phyloP scores from a whole-genome alignment of 1,139 yeast genomes.

The Saccharomyces hybrid region DNA sequence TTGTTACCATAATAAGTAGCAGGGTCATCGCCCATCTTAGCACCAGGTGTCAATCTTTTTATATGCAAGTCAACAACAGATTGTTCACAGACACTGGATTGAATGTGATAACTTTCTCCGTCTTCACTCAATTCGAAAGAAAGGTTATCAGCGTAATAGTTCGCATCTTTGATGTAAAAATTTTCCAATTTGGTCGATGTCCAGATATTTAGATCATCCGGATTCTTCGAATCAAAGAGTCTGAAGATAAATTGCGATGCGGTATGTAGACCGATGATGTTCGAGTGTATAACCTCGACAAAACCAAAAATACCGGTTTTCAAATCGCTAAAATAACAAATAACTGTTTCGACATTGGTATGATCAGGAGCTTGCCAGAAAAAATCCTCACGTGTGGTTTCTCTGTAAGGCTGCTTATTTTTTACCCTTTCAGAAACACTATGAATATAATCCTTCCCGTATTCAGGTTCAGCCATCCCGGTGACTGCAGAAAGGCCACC shows the following conservation, averaged over 20 bases:
- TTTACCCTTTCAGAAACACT: constrained; percentile 62
- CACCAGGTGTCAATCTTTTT: constrained; percentile 63
- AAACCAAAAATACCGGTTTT: constrained; percentile 67
- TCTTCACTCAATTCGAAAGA: constrained; percentile 56
- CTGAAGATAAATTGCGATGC: constrained; percentile 95
- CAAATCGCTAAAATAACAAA: constrained; percentile 71
- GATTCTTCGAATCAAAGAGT: constrained; percentile 42
- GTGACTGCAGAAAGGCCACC: constrained; percentile 87
- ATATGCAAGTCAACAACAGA: constrained; percentile 66
- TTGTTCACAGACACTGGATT: constrained; percentile 59
- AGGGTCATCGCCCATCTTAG: constrained; percentile 87
- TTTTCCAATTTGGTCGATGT: constrained; percentile 84
- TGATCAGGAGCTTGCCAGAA: constrained; percentile 65
- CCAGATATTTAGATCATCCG: constrained; percentile 46
- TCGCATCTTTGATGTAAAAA: constrained; percentile 66
- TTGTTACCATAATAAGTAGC: constrained; percentile 79
- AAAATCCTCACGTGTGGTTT: constrained; percentile 57
- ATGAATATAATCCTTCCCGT: constrained; percentile 85
- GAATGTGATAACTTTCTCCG: constrained; percentile 47
- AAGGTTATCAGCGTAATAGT: constrained; percentile 68
- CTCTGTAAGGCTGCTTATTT: constrained; percentile 46
- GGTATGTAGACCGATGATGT: constrained; percentile 78
- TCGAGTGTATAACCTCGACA: constrained; percentile 91
- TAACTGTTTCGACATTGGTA: constrained; percentile 92
- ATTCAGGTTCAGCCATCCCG: constrained; percentile 95